These are phyloP conservation scores for Pseudogymnoascus sp. DNA, from an alignment of 2,329 filamentous ascomycete species.

Conservation along the genomic window DNA sequence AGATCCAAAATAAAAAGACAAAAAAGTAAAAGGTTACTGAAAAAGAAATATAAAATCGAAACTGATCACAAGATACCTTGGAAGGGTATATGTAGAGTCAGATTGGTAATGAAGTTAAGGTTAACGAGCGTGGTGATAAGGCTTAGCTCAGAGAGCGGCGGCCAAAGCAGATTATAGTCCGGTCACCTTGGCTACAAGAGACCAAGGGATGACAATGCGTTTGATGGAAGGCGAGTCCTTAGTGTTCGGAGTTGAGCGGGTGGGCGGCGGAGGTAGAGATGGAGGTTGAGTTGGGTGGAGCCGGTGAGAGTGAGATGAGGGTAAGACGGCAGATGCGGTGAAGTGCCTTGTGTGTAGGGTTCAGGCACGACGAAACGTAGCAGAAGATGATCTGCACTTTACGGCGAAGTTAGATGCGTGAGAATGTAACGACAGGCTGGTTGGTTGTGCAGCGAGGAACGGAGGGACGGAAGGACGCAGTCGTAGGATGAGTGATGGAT, in stretches of 20 bases:
- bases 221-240: neutral
- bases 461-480: neutral
- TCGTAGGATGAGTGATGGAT: neutral
- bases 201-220: neutral
- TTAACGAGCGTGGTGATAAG: constrained; percentile 10
- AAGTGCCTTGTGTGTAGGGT: neutral
- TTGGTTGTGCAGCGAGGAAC: constrained; percentile 5
- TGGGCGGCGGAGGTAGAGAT: neutral
- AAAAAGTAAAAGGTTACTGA: neutral
- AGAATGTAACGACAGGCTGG: constrained; percentile 11
- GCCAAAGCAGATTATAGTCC: neutral
- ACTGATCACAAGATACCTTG: neutral
- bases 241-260: constrained; percentile 7
- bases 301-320: neutral
- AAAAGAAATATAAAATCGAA: constrained; percentile 2
- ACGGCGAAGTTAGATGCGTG: neutral
- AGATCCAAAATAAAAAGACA: constrained; percentile 1
- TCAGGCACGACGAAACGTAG: constrained; percentile 4
- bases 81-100: neutral
- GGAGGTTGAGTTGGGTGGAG: neutral
- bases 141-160: neutral
- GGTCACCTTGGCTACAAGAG: neutral
- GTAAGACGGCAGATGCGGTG: neutral
- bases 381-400: constrained; percentile 1
- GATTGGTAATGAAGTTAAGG: constrained; percentile 4